These are phyloP conservation scores for Backusella macrospora DNA, from an alignment of 192 early-diverging fungal genomes.

Conservation along the genomic window DNA sequence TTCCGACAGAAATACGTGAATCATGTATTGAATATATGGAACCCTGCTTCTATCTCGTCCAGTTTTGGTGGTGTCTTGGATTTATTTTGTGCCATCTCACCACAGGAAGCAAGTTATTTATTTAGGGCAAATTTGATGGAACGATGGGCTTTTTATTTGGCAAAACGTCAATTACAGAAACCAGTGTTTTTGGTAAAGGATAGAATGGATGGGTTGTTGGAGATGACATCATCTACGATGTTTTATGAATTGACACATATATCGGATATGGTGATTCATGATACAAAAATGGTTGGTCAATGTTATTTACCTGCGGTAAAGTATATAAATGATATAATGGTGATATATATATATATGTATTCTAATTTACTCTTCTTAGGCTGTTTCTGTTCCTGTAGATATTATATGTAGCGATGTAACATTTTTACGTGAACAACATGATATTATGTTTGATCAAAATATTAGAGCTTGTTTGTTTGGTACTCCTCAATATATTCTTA, in stretches of 20 bases:
- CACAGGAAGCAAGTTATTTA: constrained; percentile 46
- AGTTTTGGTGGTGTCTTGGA: neutral
- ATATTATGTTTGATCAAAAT: constrained; percentile 46
- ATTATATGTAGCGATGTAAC: constrained; percentile 61
- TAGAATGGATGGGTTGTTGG: constrained; percentile 20
- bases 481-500: constrained; percentile 35
- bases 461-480: constrained; percentile 48
- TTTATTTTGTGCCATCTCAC: constrained; percentile 51
- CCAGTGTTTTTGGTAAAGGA: too few species aligned
- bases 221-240: constrained; percentile 11
- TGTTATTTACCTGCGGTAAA: constrained; percentile 41
- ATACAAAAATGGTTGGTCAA: constrained; percentile 21
- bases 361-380: too few species aligned
- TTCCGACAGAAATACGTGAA: constrained; percentile 46
- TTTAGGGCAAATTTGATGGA: constrained; percentile 42
- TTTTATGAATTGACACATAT: constrained; percentile 37
- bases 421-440: constrained; percentile 56
- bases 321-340: too few species aligned
- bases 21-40: constrained; percentile 60
- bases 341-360: too few species aligned
- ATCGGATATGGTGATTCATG: constrained; percentile 22
- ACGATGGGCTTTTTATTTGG: constrained; percentile 46
- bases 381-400: constrained; percentile 62
- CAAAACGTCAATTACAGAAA: constrained; percentile 15
- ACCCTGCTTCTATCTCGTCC: constrained; percentile 48